Conservation (phyloP, 2,329 filamentous ascomycete genomes). For the Fusarium nodosum region DNA sequence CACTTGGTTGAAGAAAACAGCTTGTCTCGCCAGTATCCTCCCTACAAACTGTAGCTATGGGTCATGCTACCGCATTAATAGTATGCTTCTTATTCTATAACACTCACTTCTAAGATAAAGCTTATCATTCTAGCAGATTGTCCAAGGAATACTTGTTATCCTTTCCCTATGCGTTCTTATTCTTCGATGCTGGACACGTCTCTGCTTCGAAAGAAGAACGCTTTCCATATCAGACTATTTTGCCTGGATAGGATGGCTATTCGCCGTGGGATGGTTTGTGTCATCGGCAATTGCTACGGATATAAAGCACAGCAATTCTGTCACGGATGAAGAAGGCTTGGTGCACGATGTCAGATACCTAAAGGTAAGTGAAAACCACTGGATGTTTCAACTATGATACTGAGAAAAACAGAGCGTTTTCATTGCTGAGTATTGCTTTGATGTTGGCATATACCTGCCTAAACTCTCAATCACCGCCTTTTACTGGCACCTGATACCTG, state of each 20-base stretch:
- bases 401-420: not conserved
- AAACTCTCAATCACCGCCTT: constrained; percentile 24
- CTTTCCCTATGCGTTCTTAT: constrained; percentile 1
- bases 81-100: not conserved
- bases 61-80: not conserved
- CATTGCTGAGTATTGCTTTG: constrained; percentile 19
- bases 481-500: constrained; percentile 27
- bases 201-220: not conserved
- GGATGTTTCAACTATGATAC: fast-evolving
- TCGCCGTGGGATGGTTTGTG: constrained; percentile 11
- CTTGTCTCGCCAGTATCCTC: too few relatives aligned
- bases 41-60: not conserved
- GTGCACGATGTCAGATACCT: not conserved
- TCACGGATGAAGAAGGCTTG: not conserved
- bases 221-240: constrained; percentile 6
- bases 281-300: not conserved
- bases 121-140: not conserved
- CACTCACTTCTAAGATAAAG: not conserved
- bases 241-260: constrained; percentile 11
- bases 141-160: not conserved
- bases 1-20: not conserved
- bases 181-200: constrained; percentile 11
- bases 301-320: not conserved
- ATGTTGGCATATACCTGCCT: constrained; percentile 14
- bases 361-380: not conserved